Evolutionary conservation across 352 stramenopile species (phyloP), one percentile per base, ranked within the genome.

Genomic region (Phytophthora boehmeriae): DNA sequence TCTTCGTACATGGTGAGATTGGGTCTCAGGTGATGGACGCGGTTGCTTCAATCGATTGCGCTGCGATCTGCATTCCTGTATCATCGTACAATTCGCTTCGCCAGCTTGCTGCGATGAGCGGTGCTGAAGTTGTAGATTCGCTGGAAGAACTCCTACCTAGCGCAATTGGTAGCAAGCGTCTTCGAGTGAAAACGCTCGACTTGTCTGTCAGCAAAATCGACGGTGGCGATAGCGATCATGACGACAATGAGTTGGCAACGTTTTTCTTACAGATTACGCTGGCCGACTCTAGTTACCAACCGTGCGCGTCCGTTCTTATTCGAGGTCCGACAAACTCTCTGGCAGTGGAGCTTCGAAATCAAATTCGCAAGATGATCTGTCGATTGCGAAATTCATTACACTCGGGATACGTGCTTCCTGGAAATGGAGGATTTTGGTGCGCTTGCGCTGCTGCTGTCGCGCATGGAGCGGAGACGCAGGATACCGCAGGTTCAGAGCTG

Each of bases 341-440:
- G 42, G 53, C 65, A 36, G 38, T 61, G 3, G 59, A 73, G 9
- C 28, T 73, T 13, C 53, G 38, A 35, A 61, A 59, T 17, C 43
- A 66, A 17, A 59, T 38, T 1, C 20, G 4, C 10, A 69, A 54
- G 14, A 52, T 58, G 43, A 54, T 73, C 27, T 56, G 28, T 38
- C 53, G 65, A 34, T 27, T 73, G 14, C 65, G 59, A 8, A 73
- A 73, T 55, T 19, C 35, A 1, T 19, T 73, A 22, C 54, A 32
- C 8, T 73, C 65, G 1, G 35, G 50, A 8, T 62, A 69, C 25
- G 23, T 73, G 8, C 14, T 73, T 3, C 59, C 65, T 44, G 59
- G 59, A 11, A 73, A 69, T 25, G 65, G 65, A 32, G 45, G 59
- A 0, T 63, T 69, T 17, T 73, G 65, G 65, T 73, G 65, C 19